Evolutionary conservation across 441 rosid genomes (phyloP), one percentile per base, ranked within the genome.

Genomic region (Populus tomentosa): DNA sequence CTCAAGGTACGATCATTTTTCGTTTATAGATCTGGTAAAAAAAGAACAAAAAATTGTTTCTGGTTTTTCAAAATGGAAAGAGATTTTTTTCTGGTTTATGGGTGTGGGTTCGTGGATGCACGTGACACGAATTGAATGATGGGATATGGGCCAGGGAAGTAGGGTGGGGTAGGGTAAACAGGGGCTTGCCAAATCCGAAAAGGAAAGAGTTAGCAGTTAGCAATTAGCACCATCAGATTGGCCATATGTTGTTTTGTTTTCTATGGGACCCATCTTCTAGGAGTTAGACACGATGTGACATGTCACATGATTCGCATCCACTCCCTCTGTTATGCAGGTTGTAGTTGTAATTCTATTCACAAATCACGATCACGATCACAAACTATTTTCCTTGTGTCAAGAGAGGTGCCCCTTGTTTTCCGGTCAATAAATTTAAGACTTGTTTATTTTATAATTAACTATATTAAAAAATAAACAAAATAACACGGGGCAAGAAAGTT

Each of bases 71-170:
- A 33, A 35, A 16, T 13, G 24, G 20, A 32, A 18, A 18, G 1
- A 35, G 38, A 38, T 21, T 30, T 7, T 18, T 46, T 32, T 67
- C 33, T 38, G 46, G 72, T 67, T 70, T 46, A 24, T 13, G 30
- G 38, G 61, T 70, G 40, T 36, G 33, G 72, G 32, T 75, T 75
- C 67, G 82, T 23, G 40, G 21, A 18, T 86, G 92, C 94, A 91
- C 95, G 91, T 91, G 96, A 86, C 83, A 79, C 70, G 75, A 70
- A 77, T 82, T 74, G 87, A 81, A 85, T 87, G 83, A 80, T 84
- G 84, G 87, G 88, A 84, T 88, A 78, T 33, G 86, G 87, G 85
- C 85, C 88, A 74, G 82, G 77, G 71, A 77, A 69, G 56, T 38
- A 42, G 33, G 68, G 87, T 84, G 92, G 97, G 88, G 79, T 87